phyloP scores from a whole-genome alignment of 2,329 filamentous ascomycete genomes.

The Truncatella angustata region DNA sequence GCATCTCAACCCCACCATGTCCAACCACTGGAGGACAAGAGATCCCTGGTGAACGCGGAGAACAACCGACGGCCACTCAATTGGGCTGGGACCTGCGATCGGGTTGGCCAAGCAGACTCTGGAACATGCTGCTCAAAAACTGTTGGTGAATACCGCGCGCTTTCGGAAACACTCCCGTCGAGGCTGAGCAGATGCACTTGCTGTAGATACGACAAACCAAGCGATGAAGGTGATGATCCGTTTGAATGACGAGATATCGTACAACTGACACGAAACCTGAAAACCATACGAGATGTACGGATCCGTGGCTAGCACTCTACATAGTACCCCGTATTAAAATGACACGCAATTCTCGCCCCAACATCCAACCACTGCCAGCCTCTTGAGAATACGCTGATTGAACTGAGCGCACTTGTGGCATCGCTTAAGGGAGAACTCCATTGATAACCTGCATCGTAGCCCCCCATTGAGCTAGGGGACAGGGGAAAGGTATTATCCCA shows the following conservation, averaged over 20 bases:
- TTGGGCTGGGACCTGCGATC: conserved; percentile 1
- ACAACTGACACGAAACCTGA: background rate
- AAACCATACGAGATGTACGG: background rate
- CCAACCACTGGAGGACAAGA: conserved; percentile 2
- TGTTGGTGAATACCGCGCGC: conserved; percentile 11
- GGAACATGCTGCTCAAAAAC: conserved; percentile 4
- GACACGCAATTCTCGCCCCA: background rate
- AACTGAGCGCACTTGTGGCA: no score
- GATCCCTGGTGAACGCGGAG: conserved; percentile 5
- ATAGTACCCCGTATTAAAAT: background rate
- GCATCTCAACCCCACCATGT: conserved; percentile 2
- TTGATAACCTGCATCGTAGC: background rate
- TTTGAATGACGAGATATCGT: no score
- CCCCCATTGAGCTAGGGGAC: background rate
- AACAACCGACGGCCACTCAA: conserved; percentile 7
- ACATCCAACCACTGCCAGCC: background rate
- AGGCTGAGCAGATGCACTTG: conserved; percentile 1
- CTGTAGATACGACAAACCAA: background rate
- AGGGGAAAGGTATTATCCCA: background rate
- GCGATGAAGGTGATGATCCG: no score
- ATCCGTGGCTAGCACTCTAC: no score
- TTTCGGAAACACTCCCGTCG: conserved; percentile 10
- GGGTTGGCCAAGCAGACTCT: conserved; percentile 6
- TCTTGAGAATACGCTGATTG: no score
- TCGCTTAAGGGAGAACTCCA: background rate